Conservation (phyloP, 2,329 filamentous ascomycete genomes). For the Neonectria coccinea region DNA sequence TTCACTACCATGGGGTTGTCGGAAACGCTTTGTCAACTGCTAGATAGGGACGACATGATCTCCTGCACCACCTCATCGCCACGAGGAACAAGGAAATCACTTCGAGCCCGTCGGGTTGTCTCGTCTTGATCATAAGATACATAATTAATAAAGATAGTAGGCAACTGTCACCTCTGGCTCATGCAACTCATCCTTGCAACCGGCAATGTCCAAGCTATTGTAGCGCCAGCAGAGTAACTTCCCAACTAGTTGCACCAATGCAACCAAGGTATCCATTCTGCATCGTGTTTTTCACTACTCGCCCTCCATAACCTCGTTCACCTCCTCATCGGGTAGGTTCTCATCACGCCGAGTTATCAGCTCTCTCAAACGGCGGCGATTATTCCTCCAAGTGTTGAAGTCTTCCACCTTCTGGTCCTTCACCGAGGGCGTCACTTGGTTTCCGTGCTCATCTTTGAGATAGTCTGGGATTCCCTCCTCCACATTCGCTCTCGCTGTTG, state of each 20-base stretch:
- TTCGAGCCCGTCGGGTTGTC: not conserved
- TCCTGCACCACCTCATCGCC: not conserved
- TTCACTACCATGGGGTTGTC: conserved; percentile 4
- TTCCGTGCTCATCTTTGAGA: conserved; percentile 63
- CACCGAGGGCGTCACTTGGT: conserved; percentile 70
- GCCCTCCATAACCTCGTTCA: conserved; percentile 42
- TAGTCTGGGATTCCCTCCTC: conserved; percentile 58
- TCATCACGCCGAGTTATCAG: conserved; percentile 58
- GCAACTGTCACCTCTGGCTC: no score
- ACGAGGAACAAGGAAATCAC: not conserved
- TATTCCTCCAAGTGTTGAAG: conserved; percentile 57
- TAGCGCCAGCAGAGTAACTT: no score
- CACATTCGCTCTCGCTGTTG: conserved; percentile 35
- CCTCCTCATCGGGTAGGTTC: conserved; percentile 60
- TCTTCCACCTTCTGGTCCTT: conserved; percentile 64
- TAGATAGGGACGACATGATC: conserved; percentile 5
- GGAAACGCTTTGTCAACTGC: not conserved
- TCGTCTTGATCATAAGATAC: not conserved
- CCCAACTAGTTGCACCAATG: no score
- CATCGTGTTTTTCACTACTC: conserved; percentile 2
- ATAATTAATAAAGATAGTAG: no score
- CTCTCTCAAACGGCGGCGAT: conserved; percentile 58
- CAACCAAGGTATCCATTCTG: no score
- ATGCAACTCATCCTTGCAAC: no score
- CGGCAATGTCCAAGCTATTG: no score